phyloP scores from a whole-genome alignment of 345 rosid species.

The Excoecaria agallocha region DNA sequence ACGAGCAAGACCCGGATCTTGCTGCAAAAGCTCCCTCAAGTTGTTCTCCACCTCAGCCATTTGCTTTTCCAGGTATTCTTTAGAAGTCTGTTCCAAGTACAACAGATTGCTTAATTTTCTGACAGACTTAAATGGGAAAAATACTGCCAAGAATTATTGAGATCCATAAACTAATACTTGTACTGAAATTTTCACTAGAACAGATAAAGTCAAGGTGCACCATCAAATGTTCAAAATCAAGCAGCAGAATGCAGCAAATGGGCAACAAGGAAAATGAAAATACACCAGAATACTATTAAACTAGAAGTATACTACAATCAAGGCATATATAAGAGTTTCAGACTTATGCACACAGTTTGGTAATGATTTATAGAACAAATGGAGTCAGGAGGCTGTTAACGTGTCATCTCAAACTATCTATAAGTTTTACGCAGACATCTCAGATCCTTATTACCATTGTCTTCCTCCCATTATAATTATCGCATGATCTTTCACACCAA shows the following conservation, averaged over 20 bases:
- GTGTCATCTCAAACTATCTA: neutral
- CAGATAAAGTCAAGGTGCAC: neutral
- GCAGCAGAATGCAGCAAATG: neutral
- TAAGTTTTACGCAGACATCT: neutral
- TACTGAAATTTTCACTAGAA: neutral
- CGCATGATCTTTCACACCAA: neutral
- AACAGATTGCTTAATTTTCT: neutral
- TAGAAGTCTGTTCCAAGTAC: conserved; percentile 55
- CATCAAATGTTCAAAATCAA: neutral
- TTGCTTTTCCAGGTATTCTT: conserved; percentile 92
- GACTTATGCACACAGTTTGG: too few relatives aligned
- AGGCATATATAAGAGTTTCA: neutral
- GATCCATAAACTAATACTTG: neutral
- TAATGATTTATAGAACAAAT: too few relatives aligned
- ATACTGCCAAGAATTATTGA: neutral
- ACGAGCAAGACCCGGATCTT: conserved; percentile 84
- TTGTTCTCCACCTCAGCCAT: conserved; percentile 77
- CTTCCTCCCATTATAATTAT: too few relatives aligned
- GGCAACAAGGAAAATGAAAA: neutral
- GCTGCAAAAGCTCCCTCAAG: conserved; percentile 84
- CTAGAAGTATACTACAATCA: neutral
- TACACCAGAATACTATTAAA: neutral
- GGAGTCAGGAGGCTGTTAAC: too few relatives aligned
- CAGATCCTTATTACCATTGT: neutral
- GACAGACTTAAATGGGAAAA: neutral